Evolutionary conservation across 2,329 filamentous ascomycete species (phyloP), one percentile per base, ranked within the genome.

Genomic region (Xylaria sp.): DNA sequence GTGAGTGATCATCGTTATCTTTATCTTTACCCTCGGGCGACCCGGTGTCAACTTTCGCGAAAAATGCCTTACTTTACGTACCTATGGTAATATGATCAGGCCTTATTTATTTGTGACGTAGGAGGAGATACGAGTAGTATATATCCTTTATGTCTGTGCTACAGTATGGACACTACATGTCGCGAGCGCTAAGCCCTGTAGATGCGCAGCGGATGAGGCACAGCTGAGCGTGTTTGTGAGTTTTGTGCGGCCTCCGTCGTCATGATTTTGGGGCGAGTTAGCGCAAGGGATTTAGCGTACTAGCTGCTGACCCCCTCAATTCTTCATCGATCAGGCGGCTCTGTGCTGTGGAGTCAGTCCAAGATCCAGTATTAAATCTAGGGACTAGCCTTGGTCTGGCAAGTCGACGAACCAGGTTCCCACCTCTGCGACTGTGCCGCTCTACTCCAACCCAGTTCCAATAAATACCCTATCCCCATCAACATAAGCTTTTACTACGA

Each of bases 381-480:
- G 38, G 13, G 38, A 40, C 38, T 40, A 40, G 13, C 10, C 38
- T 40, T 6, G 5, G 38, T 40, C 38, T 40, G 13, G 10, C 26
- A 5, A 33, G 15, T 7, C 53, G 31, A 38, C 3, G 17, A 23
- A 38, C 33, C 33, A n/a, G 53, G 53, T 7, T 56, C 53, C 17
- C 10, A n/a, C 36, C 36, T 38, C 9, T 28, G 54, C 20, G 7
- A 42, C 15, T n/a, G 33, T 46, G 38, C 26, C 57, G 36, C 48
- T 48, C 48, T 59, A 26, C 48, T 48, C n/a, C 59, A 49, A 28
- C 31, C 17, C 58, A 10, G n/a, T 11, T 15, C 49, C n/a, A n/a
- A 63, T 63, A 63, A 63, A 63, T 62, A 44, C 26, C 60, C 51
- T 36, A 36, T 20, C 51, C 49, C 42, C 57, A 31, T 46, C 59